Percentiles rank a stretch among this genome's conserved stretches.
phyloP scores from a whole-genome alignment of 306 rosid species.

The Gastrolobium villosum region DNA sequence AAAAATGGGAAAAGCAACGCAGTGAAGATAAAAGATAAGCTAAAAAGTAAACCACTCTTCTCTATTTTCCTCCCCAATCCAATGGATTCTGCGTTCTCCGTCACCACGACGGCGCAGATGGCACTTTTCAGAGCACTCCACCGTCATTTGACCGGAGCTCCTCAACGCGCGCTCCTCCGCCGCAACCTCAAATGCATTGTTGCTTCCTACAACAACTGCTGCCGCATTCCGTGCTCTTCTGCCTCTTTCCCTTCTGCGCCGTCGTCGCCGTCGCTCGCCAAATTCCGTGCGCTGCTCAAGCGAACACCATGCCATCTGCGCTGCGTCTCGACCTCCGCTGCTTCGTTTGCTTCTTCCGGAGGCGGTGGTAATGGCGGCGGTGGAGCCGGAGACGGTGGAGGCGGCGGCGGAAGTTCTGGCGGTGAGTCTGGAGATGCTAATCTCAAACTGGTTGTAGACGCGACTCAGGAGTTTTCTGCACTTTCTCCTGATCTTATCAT shows the following conservation, averaged over 20 bases:
- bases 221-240: slow-evolving; percentile 38
- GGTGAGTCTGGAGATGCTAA: slow-evolving; percentile 67
- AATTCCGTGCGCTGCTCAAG: slow-evolving; percentile 42
- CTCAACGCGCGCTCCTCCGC: slow-evolving; percentile 54
- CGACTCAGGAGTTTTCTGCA: slow-evolving; percentile 64
- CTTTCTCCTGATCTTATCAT: slow-evolving; percentile 73
- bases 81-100: slow-evolving; percentile 74
- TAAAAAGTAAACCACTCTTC: background rate
- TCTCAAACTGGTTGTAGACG: slow-evolving; percentile 62
- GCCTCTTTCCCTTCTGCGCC: slow-evolving; percentile 34
- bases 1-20: too few species aligned
- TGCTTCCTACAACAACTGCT: slow-evolving; percentile 34
- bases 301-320: slow-evolving; percentile 51
- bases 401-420: slow-evolving; percentile 52
- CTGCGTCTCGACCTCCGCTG: slow-evolving; percentile 70
- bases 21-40: background rate
- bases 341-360: slow-evolving; percentile 64
- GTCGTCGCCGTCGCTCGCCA: slow-evolving; percentile 46
- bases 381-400: slow-evolving; percentile 60
- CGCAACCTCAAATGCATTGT: slow-evolving; percentile 51
- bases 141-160: slow-evolving; percentile 52
- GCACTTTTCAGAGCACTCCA: slow-evolving; percentile 67
- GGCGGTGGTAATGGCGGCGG: slow-evolving; percentile 69
- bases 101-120: slow-evolving; percentile 54
- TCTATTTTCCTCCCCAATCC: slow-evolving; percentile 13